phyloP scores from a whole-genome alignment of 192 early-diverging fungal species.

The Podila horticola region DNA sequence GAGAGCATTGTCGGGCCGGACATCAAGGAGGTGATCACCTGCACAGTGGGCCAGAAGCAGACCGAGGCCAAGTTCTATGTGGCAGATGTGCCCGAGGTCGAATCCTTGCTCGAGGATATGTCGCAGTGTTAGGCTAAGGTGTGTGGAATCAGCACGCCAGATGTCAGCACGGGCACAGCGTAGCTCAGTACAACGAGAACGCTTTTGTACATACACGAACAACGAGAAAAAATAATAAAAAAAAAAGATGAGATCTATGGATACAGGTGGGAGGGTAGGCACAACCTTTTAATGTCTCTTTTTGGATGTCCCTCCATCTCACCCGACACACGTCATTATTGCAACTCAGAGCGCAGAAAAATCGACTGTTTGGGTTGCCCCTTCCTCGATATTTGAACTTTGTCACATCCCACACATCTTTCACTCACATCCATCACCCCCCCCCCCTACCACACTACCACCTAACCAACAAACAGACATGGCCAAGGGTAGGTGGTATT shows the following conservation, averaged over 20 bases:
- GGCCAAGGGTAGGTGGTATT: conserved; percentile 4
- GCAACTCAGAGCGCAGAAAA: no score
- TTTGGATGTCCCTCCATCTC: not conserved
- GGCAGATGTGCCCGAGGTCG: conserved; percentile 70
- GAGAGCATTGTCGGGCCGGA: conserved; percentile 47
- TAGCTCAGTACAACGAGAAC: not conserved
- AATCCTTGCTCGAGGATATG: conserved; percentile 54
- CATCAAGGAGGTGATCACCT: conserved; percentile 71
- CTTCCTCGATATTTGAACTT: not conserved
- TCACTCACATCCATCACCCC: not conserved
- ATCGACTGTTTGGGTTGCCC: not conserved
- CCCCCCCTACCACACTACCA: not conserved
- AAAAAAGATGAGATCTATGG: not conserved
- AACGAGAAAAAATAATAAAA: not conserved
- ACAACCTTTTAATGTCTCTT: not conserved
- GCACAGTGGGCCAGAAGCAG: conserved; percentile 97
- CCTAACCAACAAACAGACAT: not conserved
- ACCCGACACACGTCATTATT: conserved; percentile 5
- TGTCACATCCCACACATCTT: not conserved
- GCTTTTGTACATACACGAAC: not conserved
- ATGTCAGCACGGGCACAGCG: not conserved
- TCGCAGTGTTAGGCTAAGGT: conserved; percentile 27
- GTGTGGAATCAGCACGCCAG: not conserved
- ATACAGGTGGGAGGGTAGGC: no score
- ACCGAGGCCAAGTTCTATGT: conserved; percentile 92